Evolutionary conservation across 441 rosid species (phyloP), one percentile per base, ranked within the genome.

Genomic region (Jatropha podagrica): DNA sequence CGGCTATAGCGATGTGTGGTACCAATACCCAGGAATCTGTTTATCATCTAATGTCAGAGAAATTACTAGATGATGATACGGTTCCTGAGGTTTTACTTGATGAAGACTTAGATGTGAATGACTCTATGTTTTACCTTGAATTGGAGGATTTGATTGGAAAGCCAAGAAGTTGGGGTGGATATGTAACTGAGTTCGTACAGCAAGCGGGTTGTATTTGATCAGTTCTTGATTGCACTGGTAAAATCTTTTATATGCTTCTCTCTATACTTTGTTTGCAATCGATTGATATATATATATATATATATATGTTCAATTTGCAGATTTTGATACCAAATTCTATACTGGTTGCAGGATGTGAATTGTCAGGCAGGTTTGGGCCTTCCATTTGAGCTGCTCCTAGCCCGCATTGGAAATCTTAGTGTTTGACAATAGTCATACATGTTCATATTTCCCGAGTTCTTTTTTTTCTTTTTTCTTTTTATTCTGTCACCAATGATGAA

Each of bases 131-230:
- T 61, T 87, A 83, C 81, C 76, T 84, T 49, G 95, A 90, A 77
- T 77, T 90, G 74, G 89, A 90, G 80, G 86, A 83, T 73, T 64
- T 90, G 82, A 81, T 86, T 18, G 81, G 81, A 58, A 85, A 80
- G 77, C 84, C 82, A 1, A 27, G 73, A 52, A 38, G 64, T 41
- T 85, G 85, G 89, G 77, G 77, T 26, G 84, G 83, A 48, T 76
- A n/a, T 74, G 81, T 20, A 27, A 76, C 74, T 37, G 85, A 80
- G 69, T 27, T 86, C 61, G 77, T 75, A 56, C 81, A 80, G 77
- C 87, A 79, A 14, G 67, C 79, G 0, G 79, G 86, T 56, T 70
- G 81, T 73, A 59, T 77, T 62, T 77, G 83, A 64, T 65, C 73
- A 0, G 51, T 73, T 55, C 51, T 74, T 78, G 79, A 77, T 5